A percentile compares a stretch with the other conserved stretches of the same genome.
phyloP scores from a whole-genome alignment of 441 rosid species.

The Populus trichocarpa region DNA sequence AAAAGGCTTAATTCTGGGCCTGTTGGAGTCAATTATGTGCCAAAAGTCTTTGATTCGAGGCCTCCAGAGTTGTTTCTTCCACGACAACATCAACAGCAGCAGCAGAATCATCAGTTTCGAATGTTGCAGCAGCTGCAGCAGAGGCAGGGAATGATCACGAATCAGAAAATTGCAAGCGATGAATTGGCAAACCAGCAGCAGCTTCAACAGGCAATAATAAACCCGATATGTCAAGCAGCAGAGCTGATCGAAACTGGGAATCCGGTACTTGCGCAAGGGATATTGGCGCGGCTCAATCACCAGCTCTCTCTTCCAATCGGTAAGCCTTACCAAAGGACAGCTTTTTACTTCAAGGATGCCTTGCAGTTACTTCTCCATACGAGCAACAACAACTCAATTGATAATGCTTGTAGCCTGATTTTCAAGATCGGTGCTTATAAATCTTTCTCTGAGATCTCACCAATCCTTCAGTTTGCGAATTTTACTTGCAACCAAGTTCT shows the following conservation, averaged over 20 bases:
- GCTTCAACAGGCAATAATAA: conserved; percentile 43
- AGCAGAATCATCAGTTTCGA: conserved; percentile 39
- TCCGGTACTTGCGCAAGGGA: conserved; percentile 91
- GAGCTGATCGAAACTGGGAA: conserved; percentile 46
- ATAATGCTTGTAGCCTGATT: conserved; percentile 28
- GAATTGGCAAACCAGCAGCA: conserved; percentile 49
- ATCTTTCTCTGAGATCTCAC: conserved; percentile 60
- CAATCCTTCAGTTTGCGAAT: conserved; percentile 59
- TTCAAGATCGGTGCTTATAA: conserved; percentile 66
- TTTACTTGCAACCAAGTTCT: conserved; percentile 72
- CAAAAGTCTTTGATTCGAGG: conserved; percentile 9
- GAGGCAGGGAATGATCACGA: conserved; percentile 11
- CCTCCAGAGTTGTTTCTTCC: conserved; percentile 32
- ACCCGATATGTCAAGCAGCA: conserved; percentile 29
- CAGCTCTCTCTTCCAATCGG: conserved; percentile 71
- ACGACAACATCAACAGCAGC: conserved; percentile 34
- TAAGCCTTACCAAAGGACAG: conserved; percentile 79
- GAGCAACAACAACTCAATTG: conserved; percentile 8
- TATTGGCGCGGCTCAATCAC: conserved; percentile 99
- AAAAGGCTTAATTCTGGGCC: conserved; percentile 44
- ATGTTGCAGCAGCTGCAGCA: conserved; percentile 28
- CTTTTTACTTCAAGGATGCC: conserved; percentile 88
- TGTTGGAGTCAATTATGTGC: conserved; percentile 19
- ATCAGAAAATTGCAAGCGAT: conserved; percentile 37
- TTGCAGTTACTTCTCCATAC: conserved; percentile 48